Percentiles rank a stretch among this genome's conserved stretches.
Conservation (phyloP, 2,329 filamentous ascomycete species). For the Aspergillus viridinutans region DNA sequence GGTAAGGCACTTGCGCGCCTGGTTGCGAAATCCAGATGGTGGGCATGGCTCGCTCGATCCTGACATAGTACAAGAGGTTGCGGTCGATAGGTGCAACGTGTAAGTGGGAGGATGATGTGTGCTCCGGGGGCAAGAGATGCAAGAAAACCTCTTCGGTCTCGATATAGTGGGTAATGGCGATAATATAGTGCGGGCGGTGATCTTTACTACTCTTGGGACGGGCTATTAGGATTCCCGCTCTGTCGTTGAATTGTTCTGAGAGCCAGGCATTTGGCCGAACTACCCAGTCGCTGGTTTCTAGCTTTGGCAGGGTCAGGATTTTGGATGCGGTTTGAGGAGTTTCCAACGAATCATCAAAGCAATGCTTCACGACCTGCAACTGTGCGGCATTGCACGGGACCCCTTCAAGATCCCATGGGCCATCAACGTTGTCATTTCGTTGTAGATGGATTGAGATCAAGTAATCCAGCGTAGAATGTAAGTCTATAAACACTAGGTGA, state of each 20-base stretch:
- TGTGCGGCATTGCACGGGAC: conserved; percentile 1
- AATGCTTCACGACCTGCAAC: conserved; percentile 12
- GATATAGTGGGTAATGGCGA: conserved; percentile 10
- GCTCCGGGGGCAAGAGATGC: conserved; percentile 7
- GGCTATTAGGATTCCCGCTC: conserved; percentile 9
- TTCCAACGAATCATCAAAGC: neutral
- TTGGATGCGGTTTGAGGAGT: neutral
- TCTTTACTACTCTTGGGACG: neutral
- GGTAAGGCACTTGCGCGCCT: conserved; percentile 5
- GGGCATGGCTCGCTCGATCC: conserved; percentile 12
- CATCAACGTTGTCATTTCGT: neutral
- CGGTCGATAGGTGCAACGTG: conserved; percentile 9
- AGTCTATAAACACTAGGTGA: conserved; percentile 11
- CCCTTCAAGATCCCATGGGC: neutral
- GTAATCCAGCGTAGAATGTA: conserved; percentile 11
- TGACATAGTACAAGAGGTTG: conserved; percentile 17
- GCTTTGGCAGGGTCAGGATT: neutral
- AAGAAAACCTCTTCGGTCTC: conserved; percentile 7
- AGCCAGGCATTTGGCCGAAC: neutral
- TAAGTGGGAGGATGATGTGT: conserved; percentile 2
- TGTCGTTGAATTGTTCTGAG: conserved; percentile 2
- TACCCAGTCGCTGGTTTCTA: neutral
- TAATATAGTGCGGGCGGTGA: neutral
- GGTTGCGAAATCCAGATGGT: conserved; percentile 17
- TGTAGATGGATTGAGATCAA: conserved; percentile 16